Evolutionary conservation across 1,284 basidiomycete species (phyloP).

Genomic region (Jaminaea rosea): DNA sequence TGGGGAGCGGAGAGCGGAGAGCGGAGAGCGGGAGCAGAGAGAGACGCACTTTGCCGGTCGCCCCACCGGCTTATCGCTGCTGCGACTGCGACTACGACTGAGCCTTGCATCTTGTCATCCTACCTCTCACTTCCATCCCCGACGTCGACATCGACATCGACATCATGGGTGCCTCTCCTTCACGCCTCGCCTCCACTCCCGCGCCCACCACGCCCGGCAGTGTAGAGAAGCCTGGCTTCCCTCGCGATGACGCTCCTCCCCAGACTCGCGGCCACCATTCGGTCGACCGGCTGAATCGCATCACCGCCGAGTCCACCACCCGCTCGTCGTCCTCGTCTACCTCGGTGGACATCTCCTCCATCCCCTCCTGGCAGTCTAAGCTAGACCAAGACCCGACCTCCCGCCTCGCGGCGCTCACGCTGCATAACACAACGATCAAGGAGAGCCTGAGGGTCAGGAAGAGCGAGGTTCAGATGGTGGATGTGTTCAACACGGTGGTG

Average conservation of each 20-base stretch:
- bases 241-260: neutral
- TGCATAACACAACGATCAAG: slow-evolving; percentile 65
- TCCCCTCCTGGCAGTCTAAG: too few relatives aligned
- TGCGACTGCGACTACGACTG: too few relatives aligned
- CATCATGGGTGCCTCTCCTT: neutral
- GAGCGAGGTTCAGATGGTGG: slow-evolving; percentile 60
- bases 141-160: neutral
- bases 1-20: too few relatives aligned
- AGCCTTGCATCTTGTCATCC: neutral
- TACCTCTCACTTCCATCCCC: neutral
- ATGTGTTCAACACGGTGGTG: slow-evolving; percentile 70
- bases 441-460: slow-evolving; percentile 60
- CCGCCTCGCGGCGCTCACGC: slow-evolving; percentile 68
- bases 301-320: too few relatives aligned
- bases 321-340: too few relatives aligned
- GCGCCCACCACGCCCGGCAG: neutral
- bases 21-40: too few relatives aligned
- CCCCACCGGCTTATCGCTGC: too few relatives aligned
- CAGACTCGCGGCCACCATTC: neutral
- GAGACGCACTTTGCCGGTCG: too few relatives aligned
- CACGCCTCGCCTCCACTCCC: neutral
- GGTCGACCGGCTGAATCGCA: neutral
- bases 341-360: too few relatives aligned
- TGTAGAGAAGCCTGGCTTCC: neutral
- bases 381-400: slow-evolving; percentile 55